Evolutionary conservation across 2,329 filamentous ascomycete genomes (phyloP), one percentile per base, ranked within the genome.

Genomic region (Cladosporium sp.): DNA sequence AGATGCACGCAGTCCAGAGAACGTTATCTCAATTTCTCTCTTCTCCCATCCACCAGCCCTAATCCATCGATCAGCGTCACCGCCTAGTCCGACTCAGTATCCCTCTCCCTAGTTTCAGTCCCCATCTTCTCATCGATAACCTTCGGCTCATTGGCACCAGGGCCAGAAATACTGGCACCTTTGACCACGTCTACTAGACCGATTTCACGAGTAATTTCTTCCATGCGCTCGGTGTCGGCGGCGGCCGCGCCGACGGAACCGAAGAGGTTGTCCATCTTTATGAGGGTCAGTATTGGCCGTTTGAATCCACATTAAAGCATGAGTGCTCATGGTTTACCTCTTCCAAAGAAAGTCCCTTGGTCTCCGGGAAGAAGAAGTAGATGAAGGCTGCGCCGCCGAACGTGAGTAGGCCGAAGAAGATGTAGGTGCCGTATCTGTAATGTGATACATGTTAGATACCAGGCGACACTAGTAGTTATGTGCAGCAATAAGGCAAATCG

Each of bases 191-290:
- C 62, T 7, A 73, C 69, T 47, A 88, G 70, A 0, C 86, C 86
- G 54, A 89, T 82, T 59, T 88, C 84, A 27, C 73, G 70, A 64
- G 88, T 84, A 60, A 89, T 87, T 64, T 85, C 80, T n/a, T 77
- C 76, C 83, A 88, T 88, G 24, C 85, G 78, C 68, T 86, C 82
- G 47, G 79, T 75, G 61, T 89, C 85, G 1, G 82, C 80, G 43
- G 80, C 76, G 0, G 84, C 84, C 2, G 80, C 77, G n/a, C 85
- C 84, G 54, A 82, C 78, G 3, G 78, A 59, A 24, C 61, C 61
- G 43, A 66, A 66, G 0, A 65, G 48, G 24, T 57, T 45, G 29
- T 65, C 63, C 62, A 64, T 61, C 47, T 64, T 61, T 43, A 80
- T 77, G 1, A 79, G 67, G 5, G 22, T 27, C 22, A 27, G 22